These are phyloP conservation scores for Leccinellum rugosiceps DNA, from an alignment of 768 basidiomycete species.

Conservation along the genomic window DNA sequence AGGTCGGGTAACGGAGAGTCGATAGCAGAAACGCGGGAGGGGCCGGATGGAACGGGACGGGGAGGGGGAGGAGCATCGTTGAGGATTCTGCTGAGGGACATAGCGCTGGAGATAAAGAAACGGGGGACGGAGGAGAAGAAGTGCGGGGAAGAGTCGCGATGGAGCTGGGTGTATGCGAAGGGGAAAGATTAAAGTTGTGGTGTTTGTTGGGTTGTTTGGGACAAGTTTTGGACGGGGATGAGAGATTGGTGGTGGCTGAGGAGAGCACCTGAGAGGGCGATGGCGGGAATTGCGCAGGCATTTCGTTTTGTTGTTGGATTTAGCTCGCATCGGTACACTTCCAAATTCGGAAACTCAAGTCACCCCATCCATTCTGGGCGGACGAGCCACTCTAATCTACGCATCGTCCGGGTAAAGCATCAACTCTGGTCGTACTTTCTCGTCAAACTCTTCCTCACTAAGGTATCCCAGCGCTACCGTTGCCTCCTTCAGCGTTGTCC, in stretches of 20 bases:
- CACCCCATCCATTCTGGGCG: slow-evolving; percentile 26
- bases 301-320: slow-evolving; percentile 38
- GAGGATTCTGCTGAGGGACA: slow-evolving; percentile 79
- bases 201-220: background rate
- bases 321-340: slow-evolving; percentile 33
- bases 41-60: slow-evolving; percentile 27
- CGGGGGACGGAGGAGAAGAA: background rate
- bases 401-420: slow-evolving; percentile 76
- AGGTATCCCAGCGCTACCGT: slow-evolving; percentile 85
- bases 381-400: slow-evolving; percentile 23
- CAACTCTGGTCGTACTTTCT: slow-evolving; percentile 87
- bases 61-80: slow-evolving; percentile 62
- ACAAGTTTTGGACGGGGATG: background rate
- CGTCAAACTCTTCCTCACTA: slow-evolving; percentile 89
- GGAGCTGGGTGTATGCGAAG: background rate
- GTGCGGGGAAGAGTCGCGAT: background rate
- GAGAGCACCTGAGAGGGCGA: slow-evolving; percentile 22
- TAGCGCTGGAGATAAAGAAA: slow-evolving; percentile 26
- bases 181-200: background rate
- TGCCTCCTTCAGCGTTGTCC: slow-evolving; percentile 93
- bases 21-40: slow-evolving; percentile 19
- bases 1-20: slow-evolving; percentile 8
- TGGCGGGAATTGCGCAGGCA: slow-evolving; percentile 32
- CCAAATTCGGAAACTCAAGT: slow-evolving; percentile 30
- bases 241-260: slow-evolving; percentile 14